Evolutionary conservation across 805 yeast species (phyloP), one percentile per base, ranked within the genome.

Genomic region (Aciculoconidium aculeatum): DNA sequence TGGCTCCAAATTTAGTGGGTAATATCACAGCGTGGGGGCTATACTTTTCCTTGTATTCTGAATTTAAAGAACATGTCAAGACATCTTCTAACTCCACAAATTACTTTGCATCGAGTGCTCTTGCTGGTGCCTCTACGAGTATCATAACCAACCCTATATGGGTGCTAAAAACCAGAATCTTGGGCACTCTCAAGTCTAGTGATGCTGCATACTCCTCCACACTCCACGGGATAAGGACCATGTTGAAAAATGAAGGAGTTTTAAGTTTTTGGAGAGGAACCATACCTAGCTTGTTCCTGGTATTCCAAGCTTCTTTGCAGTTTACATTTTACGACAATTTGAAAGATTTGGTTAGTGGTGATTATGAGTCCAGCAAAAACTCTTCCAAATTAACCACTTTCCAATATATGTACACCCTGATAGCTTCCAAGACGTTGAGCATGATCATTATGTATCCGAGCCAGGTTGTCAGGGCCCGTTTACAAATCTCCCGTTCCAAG

Each of bases 161-260:
- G 98, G 95, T 92, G 1, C 53, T 92, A 11, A 92, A 92, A 54
- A 92, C 98, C 0, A 67, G 97, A 37, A 80, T 90, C 41, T 66
- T 88, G 45, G 76, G 87, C 11, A 71, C 73, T 2, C 55, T 71
- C 2, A 55, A 58, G 21, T 36, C 36, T 1, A 42, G 58, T 0
- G 61, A 64, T 0, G 68, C 67, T 10, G 78, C 84, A 0, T 85
- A 86, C 46, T 53, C 53, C 7, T 74, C 85, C 0, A 55, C 78
- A 5, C 7, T 45, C 11, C 74, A 75, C 35, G 94, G 94, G 1
- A 44, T 76, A 0, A 32, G 34, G 5, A 50, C 65, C 14, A 69
- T 85, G 9, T 37, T 62, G 9, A 42, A 40, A 15, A 58, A 63
- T 2, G 86, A 83, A 43, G 92, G 94, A 0, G 22, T 73, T 0